These are phyloP conservation scores for Neobulgaria alba DNA, from an alignment of 2,329 filamentous ascomycete genomes.

Conservation along the genomic window DNA sequence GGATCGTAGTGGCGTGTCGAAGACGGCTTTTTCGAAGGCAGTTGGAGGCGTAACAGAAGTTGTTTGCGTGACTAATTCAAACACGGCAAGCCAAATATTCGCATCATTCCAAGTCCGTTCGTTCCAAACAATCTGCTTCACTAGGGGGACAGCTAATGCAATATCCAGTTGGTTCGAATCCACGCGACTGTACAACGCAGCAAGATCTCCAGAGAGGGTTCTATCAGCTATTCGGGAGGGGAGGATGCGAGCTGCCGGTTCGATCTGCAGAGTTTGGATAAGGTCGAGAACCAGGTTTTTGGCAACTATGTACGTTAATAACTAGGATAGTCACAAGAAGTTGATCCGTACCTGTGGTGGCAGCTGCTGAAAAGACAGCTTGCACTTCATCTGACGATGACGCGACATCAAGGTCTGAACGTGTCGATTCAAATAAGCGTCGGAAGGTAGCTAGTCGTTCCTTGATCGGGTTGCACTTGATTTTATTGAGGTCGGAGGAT, in stretches of 20 bases:
- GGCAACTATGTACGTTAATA: slow-evolving; percentile 12
- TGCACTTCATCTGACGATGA: slow-evolving; percentile 11
- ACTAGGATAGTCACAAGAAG: slow-evolving; percentile 2
- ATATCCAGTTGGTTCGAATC: slow-evolving; percentile 14
- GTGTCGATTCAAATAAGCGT: slow-evolving; percentile 15
- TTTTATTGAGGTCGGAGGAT: slow-evolving; percentile 15
- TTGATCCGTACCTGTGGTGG: slow-evolving; percentile 11
- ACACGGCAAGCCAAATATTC: slow-evolving; percentile 14
- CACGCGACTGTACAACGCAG: slow-evolving; percentile 13
- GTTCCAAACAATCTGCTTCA: slow-evolving; percentile 15
- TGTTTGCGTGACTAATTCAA: slow-evolving; percentile 13
- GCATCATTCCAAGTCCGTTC: slow-evolving; percentile 13
- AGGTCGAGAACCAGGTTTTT: slow-evolving; percentile 15
- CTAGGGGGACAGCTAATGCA: slow-evolving; percentile 12
- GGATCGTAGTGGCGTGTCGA: slow-evolving; percentile 17
- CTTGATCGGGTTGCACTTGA: slow-evolving; percentile 12
- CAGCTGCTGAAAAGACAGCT: slow-evolving; percentile 16
- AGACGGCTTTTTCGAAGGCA: slow-evolving; percentile 11
- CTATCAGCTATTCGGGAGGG: slow-evolving; percentile 13
- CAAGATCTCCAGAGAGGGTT: slow-evolving; percentile 16
- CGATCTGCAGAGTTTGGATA: slow-evolving; percentile 11
- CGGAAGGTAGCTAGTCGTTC: slow-evolving; percentile 13
- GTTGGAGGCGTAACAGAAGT: slow-evolving; percentile 6
- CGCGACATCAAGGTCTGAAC: slow-evolving; percentile 10
- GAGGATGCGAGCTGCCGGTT: slow-evolving; percentile 12